phyloP scores from a whole-genome alignment of 2,329 filamentous ascomycete species.

The Phaeosphaeriaceae sp. region DNA sequence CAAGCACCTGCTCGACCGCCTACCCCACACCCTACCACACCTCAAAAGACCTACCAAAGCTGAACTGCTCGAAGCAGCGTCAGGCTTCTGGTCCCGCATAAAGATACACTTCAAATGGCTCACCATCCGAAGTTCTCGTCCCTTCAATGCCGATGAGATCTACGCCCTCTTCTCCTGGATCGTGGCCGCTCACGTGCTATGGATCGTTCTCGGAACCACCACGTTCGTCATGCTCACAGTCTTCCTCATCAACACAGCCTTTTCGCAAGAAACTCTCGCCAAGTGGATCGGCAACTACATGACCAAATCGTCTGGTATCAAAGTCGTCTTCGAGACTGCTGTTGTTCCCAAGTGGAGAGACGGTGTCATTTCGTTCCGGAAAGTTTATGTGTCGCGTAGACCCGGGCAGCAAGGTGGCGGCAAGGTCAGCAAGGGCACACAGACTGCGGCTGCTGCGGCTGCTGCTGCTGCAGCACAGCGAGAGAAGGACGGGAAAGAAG shows the following conservation, averaged over 20 bases:
- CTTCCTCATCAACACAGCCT: constrained; percentile 90
- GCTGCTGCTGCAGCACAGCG: constrained; percentile 73
- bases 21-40: constrained; percentile 67
- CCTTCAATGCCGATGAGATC: constrained; percentile 96
- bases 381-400: constrained; percentile 91
- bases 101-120: constrained; percentile 97
- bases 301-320: constrained; percentile 89
- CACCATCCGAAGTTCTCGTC: constrained; percentile 89
- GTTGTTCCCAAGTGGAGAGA: constrained; percentile 96
- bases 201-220: constrained; percentile 95
- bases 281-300: constrained; percentile 95
- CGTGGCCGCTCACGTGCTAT: constrained; percentile 88
- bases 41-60: constrained; percentile 87
- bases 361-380: constrained; percentile 94
- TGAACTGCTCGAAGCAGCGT: constrained; percentile 89
- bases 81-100: constrained; percentile 87
- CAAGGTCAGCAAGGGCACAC: constrained; percentile 91
- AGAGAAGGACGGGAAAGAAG: constrained; percentile 51
- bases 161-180: constrained; percentile 96
- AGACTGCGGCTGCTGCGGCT: constrained; percentile 76
- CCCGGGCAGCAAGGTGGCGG: constrained; percentile 81
- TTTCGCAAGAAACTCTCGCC: constrained; percentile 95
- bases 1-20: constrained; percentile 63
- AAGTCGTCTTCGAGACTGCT: constrained; percentile 95
- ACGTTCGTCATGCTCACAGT: constrained; percentile 95